Percentiles rank a stretch among this genome's conserved stretches.
phyloP scores from a whole-genome alignment of 345 rosid species.

The Eucalyptus globulus region DNA sequence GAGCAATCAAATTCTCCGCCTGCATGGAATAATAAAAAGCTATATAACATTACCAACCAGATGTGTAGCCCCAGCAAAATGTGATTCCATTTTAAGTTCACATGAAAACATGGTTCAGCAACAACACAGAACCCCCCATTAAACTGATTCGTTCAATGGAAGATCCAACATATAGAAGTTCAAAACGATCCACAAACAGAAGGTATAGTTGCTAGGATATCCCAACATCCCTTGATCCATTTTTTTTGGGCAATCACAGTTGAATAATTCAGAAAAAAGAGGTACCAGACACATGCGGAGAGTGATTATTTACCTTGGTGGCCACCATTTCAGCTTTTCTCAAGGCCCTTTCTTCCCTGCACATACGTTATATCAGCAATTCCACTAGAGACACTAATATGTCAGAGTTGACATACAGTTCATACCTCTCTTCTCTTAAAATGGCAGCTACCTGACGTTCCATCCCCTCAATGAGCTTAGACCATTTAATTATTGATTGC shows the following conservation, averaged over 20 bases:
- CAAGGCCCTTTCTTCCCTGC: slow-evolving; percentile 81
- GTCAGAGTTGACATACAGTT: background rate
- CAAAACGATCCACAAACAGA: background rate
- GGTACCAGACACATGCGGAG: background rate
- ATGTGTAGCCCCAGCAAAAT: background rate
- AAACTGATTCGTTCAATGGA: background rate
- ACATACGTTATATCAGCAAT: slow-evolving; percentile 1
- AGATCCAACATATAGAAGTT: background rate
- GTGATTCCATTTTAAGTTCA: background rate
- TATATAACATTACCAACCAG: background rate
- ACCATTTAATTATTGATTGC: slow-evolving; percentile 85
- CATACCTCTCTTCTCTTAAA: slow-evolving; percentile 78
- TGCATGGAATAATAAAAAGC: slow-evolving; percentile 7
- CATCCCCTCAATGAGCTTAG: slow-evolving; percentile 77
- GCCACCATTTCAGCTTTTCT: slow-evolving; percentile 97
- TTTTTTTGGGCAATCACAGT: background rate
- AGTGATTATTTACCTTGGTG: slow-evolving; percentile 48
- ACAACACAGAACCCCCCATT: background rate
- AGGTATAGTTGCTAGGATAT: background rate
- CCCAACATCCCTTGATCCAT: background rate
- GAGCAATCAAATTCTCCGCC: slow-evolving; percentile 90
- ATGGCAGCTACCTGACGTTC: slow-evolving; percentile 65
- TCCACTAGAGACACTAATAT: background rate
- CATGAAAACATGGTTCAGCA: background rate
- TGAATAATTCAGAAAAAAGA: background rate